Conservation (phyloP, 768 basidiomycete species). For the Tulasnella sp. region DNA sequence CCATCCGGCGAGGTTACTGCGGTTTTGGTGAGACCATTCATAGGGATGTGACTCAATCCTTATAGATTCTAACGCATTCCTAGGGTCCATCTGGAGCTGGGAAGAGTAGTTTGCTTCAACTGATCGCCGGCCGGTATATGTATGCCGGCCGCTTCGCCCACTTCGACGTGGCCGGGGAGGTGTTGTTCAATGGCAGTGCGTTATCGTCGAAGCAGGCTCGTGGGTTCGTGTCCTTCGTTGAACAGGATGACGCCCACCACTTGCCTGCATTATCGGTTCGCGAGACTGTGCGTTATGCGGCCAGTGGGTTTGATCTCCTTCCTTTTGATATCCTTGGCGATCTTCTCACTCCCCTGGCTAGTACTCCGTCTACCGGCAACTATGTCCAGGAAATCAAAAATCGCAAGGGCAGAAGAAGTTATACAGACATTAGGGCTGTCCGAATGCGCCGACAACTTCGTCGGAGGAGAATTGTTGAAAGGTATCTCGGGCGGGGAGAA, state of each 20-base stretch:
- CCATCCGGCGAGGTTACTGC: conserved; percentile 30
- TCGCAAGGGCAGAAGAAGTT: conserved; percentile 37
- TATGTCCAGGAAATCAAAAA: conserved; percentile 27
- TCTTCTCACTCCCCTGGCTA: not conserved
- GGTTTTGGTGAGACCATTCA: conserved; percentile 24
- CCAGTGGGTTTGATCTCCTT: conserved; percentile 18
- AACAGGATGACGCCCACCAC: conserved; percentile 34
- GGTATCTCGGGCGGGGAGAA: conserved; percentile 43
- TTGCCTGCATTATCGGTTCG: conserved; percentile 29
- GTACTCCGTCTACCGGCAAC: conserved; percentile 29
- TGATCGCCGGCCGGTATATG: conserved; percentile 27
- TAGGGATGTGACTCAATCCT: not conserved
- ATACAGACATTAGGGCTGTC: conserved; percentile 35
- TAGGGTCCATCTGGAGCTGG: conserved; percentile 24
- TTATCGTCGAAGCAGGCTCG: conserved; percentile 13
- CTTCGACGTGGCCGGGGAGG: conserved; percentile 26
- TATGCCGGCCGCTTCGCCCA: conserved; percentile 25
- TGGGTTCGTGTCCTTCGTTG: conserved; percentile 27
- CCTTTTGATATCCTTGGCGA: not conserved
- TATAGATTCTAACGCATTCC: not conserved
- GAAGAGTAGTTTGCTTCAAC: conserved; percentile 30
- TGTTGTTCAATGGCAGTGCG: conserved; percentile 26
- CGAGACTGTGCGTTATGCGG: conserved; percentile 31
- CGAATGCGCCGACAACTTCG: conserved; percentile 36
- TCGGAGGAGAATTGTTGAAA: conserved; percentile 34